Conservation (phyloP, 2,329 filamentous ascomycete genomes). For the Epicoccum sorghinum region DNA sequence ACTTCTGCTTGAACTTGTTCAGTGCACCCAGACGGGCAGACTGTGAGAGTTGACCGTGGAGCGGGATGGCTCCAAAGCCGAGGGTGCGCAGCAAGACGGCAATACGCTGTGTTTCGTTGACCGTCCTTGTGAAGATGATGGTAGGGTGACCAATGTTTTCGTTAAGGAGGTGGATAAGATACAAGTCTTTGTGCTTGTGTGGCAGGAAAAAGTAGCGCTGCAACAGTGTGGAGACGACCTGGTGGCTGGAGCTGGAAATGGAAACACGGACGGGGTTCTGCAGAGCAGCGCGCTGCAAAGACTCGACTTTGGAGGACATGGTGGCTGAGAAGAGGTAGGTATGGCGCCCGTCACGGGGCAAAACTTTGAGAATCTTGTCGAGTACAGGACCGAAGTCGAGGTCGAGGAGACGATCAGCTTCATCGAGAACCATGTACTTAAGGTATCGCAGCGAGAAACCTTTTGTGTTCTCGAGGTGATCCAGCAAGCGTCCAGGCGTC, state of each 20-base stretch:
- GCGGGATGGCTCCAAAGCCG: conserved; percentile 87
- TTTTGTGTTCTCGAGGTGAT: conserved; percentile 96
- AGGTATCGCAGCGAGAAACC: conserved; percentile 84
- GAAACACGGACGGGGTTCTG: conserved; percentile 83
- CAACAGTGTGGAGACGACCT: conserved; percentile 86
- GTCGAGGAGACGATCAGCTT: conserved; percentile 89
- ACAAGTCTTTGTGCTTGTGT: conserved; percentile 83
- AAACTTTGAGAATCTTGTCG: conserved; percentile 89
- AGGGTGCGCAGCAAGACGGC: conserved; percentile 82
- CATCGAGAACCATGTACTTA: conserved; percentile 93
- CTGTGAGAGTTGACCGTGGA: conserved; percentile 92
- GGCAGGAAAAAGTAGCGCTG: conserved; percentile 83
- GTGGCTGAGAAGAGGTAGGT: conserved; percentile 91
- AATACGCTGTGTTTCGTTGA: conserved; percentile 86
- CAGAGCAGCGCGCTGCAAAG: conserved; percentile 85
- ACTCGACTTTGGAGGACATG: conserved; percentile 92
- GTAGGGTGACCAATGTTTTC: conserved; percentile 84
- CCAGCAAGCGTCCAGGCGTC: conserved; percentile 87
- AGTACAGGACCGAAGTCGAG: conserved; percentile 92
- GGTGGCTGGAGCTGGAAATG: conserved; percentile 82
- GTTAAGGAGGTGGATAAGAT: conserved; percentile 84
- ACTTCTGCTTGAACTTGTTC: conserved; percentile 83
- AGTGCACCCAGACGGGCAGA: conserved; percentile 84
- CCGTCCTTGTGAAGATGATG: conserved; percentile 91
- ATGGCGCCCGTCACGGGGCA: conserved; percentile 65